Evolutionary conservation across 2,329 filamentous ascomycete genomes (phyloP).

Genomic region (Botryotinia globosa): DNA sequence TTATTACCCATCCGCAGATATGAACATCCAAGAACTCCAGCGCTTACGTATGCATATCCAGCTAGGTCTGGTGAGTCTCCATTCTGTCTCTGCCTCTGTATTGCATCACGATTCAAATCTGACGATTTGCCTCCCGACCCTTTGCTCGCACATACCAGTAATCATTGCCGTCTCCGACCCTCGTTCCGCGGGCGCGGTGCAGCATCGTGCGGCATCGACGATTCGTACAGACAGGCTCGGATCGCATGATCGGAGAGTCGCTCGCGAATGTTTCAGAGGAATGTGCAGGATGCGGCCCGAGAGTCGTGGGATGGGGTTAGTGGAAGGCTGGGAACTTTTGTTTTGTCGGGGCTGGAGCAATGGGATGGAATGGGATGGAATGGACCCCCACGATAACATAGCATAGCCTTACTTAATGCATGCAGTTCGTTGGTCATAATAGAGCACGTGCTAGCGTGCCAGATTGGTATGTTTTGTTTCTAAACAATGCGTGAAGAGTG

Average conservation of each 20-base stretch:
- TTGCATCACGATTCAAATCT: not conserved
- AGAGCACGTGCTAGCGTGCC: not conserved
- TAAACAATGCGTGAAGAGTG: not conserved
- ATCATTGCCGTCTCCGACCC: not conserved
- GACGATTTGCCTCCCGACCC: not conserved
- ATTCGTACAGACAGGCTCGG: not conserved
- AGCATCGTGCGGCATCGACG: not conserved
- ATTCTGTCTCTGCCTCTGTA: not conserved
- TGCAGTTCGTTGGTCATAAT: not conserved
- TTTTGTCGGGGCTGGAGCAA: not conserved
- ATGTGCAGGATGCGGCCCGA: not conserved
- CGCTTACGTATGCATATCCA: not conserved
- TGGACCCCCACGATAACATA: not conserved
- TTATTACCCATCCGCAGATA: not conserved
- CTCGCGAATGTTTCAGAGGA: not conserved
- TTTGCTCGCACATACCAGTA: not conserved
- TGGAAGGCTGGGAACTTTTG: not conserved
- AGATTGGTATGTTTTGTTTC: not conserved
- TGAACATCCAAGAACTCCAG: not conserved
- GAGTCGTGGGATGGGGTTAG: not conserved
- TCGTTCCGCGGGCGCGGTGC: not conserved
- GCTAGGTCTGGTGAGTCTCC: not conserved
- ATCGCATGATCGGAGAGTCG: not conserved
- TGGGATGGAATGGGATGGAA: not conserved
- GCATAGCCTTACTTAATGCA: not conserved